Evolutionary conservation across 306 rosid genomes (phyloP).

Genomic region (Styphnolobium japonicum): DNA sequence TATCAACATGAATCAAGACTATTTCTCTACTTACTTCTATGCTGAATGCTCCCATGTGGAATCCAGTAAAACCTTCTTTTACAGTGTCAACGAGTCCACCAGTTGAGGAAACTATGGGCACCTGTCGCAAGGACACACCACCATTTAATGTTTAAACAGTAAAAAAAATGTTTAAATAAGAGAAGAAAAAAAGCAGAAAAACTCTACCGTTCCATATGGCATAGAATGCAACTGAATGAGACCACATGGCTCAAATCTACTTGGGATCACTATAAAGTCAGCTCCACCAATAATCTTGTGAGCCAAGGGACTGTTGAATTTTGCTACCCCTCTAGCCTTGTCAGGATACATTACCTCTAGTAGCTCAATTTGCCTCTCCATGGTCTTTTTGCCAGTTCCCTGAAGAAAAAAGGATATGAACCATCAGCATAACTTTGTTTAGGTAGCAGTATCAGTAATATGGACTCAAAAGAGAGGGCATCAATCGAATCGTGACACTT

Average conservation of each 20-base stretch:
- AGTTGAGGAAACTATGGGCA: conserved; percentile 76
- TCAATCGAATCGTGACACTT: conserved; percentile 19
- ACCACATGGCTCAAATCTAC: conserved; percentile 92
- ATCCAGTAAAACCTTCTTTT: conserved; percentile 80
- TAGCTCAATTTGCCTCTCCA: conserved; percentile 67
- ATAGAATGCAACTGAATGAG: conserved; percentile 82
- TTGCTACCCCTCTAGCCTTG: conserved; percentile 61
- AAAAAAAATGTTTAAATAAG: not conserved
- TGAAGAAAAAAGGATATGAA: conserved; percentile 10
- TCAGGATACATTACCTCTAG: conserved; percentile 55
- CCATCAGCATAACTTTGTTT: conserved; percentile 6
- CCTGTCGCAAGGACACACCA: conserved; percentile 30
- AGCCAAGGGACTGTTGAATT: conserved; percentile 67
- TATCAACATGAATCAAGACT: not conserved
- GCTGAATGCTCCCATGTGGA: conserved; percentile 63
- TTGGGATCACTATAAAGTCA: conserved; percentile 66
- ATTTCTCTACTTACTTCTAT: conserved; percentile 44
- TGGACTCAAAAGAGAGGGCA: not conserved
- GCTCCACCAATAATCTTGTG: conserved; percentile 78
- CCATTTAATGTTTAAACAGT: not conserved
- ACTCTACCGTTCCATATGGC: conserved; percentile 75
- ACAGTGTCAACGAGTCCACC: conserved; percentile 90
- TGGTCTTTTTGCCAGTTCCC: conserved; percentile 77
- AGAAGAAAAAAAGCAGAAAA: not conserved
- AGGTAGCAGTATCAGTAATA: not conserved